Evolutionary conservation across 306 rosid species (phyloP), one percentile per base, ranked within the genome.

Genomic region (Lablab purpureus): DNA sequence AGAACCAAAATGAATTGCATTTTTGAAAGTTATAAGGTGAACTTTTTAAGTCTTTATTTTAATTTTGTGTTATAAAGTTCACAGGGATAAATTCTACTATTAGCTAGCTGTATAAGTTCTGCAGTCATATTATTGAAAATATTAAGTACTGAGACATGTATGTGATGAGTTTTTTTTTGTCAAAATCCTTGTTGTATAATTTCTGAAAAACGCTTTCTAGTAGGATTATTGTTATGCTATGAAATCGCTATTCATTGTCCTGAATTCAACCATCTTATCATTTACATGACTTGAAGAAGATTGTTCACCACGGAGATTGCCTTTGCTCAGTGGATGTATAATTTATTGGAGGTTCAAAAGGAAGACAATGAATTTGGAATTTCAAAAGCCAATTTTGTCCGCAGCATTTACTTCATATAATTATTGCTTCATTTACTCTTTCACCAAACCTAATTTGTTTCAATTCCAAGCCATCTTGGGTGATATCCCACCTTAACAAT

Each of bases 21-120:
- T 85, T 46, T 71, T 75, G 12, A 4, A 75, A 52, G 67, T 54
- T 25, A 14, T 49, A n/a, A 67, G 34, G 50, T 71, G 7, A 18
- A 52, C 59, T 2, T 32, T 3, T 2, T 30, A 47, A 71, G 46
- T 69, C 55, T 65, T 67, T 6, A 32, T 32, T 32, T 3, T 30
- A 30, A 30, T 30, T 30, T 32, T 32, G 7, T 32, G 36, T 0
- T 32, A 32, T 32, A 7, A 32, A 32, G 36, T 32, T 32, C 3
- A 32, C 6, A 32, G 4, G 36, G 6, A 32, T 15, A 43, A 23
- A 4, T 15, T 46, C 47, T 25, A 10, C 7, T 22, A n/a, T n/a
- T n/a, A n/a, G n/a, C n/a, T n/a, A 50, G 59, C 74, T 74, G 79
- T 23, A 43, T 71, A 32, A 46, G 67, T 30, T 3, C 40, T 40